phyloP scores from a whole-genome alignment of 139 green algal genomes.

The Picochlorum sp. region DNA sequence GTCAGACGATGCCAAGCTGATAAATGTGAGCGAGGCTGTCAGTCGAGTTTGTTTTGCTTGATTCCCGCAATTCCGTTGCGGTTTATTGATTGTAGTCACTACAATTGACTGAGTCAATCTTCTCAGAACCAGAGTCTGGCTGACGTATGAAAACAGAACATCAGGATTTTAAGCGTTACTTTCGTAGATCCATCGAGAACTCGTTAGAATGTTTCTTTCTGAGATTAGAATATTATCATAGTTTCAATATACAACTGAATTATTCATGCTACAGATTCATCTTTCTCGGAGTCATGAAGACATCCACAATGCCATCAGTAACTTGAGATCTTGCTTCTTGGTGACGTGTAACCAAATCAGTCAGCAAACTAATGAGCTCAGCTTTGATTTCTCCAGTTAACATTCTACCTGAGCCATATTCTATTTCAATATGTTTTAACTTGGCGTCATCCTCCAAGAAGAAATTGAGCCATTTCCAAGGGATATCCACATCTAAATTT shows the following conservation, averaged over 20 bases:
- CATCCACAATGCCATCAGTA: conserved; percentile 80
- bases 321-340: conserved; percentile 58
- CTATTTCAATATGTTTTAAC: conserved; percentile 61
- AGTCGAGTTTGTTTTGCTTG: too few relatives aligned
- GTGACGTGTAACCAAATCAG: conserved; percentile 69
- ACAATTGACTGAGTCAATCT: too few relatives aligned
- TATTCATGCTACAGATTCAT: conserved; percentile 32
- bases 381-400: conserved; percentile 92
- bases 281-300: conserved; percentile 77
- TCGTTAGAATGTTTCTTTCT: too few relatives aligned
- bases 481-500: conserved; percentile 91
- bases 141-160: too few relatives aligned
- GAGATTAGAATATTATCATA: too few relatives aligned
- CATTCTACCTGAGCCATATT: conserved; percentile 84
- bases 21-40: too few relatives aligned
- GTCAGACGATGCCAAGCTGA: too few relatives aligned
- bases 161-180: too few relatives aligned
- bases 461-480: conserved; percentile 96
- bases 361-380: conserved; percentile 68
- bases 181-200: too few relatives aligned
- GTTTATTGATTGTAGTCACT: too few relatives aligned
- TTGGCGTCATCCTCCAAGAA: conserved; percentile 89
- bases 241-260: neutral
- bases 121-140: too few relatives aligned
- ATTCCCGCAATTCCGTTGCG: too few relatives aligned